phyloP scores from a whole-genome alignment of 192 early-diverging fungal species.

The Entomortierella lignicola region DNA sequence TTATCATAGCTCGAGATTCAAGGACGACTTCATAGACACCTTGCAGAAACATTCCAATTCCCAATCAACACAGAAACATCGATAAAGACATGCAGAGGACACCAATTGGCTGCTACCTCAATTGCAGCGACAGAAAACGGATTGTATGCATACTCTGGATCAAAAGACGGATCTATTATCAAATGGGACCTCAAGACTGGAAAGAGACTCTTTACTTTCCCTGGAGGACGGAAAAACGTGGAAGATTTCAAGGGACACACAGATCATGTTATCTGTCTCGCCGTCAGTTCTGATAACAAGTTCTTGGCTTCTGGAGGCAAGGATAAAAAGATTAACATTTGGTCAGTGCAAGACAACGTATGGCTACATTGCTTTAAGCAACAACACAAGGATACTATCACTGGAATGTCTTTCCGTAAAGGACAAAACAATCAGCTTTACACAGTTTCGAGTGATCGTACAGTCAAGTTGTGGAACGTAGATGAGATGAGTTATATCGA shows the following conservation, averaged over 20 bases:
- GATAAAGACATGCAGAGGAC: constrained; percentile 66
- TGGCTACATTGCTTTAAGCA: constrained; percentile 76
- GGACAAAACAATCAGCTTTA: constrained; percentile 84
- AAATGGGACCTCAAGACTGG: constrained; percentile 87
- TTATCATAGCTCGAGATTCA: constrained; percentile 42
- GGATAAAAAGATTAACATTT: constrained; percentile 93
- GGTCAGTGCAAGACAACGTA: constrained; percentile 84
- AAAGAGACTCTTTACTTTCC: constrained; percentile 72
- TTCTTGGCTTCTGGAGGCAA: constrained; percentile 87
- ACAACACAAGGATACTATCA: constrained; percentile 93
- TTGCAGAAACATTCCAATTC: constrained; percentile 52
- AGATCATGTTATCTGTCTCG: constrained; percentile 79
- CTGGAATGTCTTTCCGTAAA: constrained; percentile 87
- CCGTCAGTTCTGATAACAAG: constrained; percentile 73
- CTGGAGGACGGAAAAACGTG: constrained; percentile 78
- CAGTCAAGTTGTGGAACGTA: constrained; percentile 97
- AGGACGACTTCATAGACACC: constrained; percentile 35
- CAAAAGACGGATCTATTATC: constrained; percentile 93
- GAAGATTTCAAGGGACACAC: constrained; percentile 77
- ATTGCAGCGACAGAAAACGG: constrained; percentile 77
- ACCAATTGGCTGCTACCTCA: constrained; percentile 85
- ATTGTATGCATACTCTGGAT: constrained; percentile 81
- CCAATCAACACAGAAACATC: constrained; percentile 47
- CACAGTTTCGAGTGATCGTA: constrained; percentile 89
- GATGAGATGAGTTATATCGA: constrained; percentile 94